Base-by-base conservation (phyloP, 805 yeast species). In the Millerozyma miso region DNA sequence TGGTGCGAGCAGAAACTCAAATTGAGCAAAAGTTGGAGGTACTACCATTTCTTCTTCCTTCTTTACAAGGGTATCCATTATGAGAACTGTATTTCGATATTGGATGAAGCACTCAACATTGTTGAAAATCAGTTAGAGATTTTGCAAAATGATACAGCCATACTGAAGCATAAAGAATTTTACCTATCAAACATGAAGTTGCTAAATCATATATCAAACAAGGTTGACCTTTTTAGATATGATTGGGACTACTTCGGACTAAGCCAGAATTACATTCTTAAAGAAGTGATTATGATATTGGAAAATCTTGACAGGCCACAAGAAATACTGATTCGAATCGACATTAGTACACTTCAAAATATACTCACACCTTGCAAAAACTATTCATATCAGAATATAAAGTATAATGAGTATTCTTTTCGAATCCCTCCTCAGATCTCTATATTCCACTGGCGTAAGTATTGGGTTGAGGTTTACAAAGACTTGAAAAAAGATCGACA, bases 361-460 rank as follows among this genome's bases (percentile, higher is more conserved):
- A 3, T 35, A 3, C 20, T 17, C 32, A 32, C 23, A 10, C 4
- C 31, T 17, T 4, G 13, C 18, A 34, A 37, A 33, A 17, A 17
- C 33, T 34, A 8, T 3, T 31, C 19, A 12, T 31, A 35, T 19
- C 19, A 23, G 29, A 23, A 6, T 23, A 23, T 23, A 6, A 23
- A 23, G 10, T 23, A 23, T 23, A 10, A 6, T n/a, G 14, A 16
- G 15, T 16, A 26, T 14, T 16, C 8, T 5, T 12, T 18, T 8
- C 12, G 23, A 37, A 14, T 36, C 20, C 56, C 44, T 19, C 51
- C 49, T 5, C 37, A 40, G 7, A 35, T 53, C 7, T 8, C 43
- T 1, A 44, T 35, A 4, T 31, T 15, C 18, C 38, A 43, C 8
- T 60, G 64, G 64, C 47, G 65, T 31, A 40, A 47, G 38, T 56